A percentile compares a stretch with the other conserved stretches of the same genome.
These are phyloP conservation scores for Hysterium pulicare DNA, from an alignment of 2,329 filamentous ascomycete species.

Conservation along the genomic window DNA sequence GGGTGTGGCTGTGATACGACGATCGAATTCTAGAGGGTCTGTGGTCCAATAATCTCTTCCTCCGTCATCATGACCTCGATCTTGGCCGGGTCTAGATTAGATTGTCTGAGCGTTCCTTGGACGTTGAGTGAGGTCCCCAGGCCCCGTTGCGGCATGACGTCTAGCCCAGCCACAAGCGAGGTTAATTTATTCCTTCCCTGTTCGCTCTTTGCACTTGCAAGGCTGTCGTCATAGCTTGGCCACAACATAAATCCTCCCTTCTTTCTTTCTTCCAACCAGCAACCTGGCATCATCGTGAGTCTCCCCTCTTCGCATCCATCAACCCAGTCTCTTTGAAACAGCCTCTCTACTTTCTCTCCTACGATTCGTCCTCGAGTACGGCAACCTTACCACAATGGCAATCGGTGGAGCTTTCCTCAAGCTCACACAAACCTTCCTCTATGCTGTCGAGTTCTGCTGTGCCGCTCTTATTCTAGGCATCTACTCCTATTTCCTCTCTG, in stretches of 20 bases:
- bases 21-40: too few species aligned
- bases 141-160: neutral
- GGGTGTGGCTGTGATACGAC: neutral
- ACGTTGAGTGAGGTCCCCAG: too few species aligned
- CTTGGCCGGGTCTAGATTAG: too few species aligned
- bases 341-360: too few species aligned
- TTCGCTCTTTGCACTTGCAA: neutral
- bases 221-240: neutral
- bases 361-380: too few species aligned
- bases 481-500: conserved; percentile 77
- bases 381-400: neutral
- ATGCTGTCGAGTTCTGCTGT: conserved; percentile 70
- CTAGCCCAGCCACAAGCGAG: neutral
- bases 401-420: conserved; percentile 57
- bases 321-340: too few species aligned
- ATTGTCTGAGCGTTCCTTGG: too few species aligned
- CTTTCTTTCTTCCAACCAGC: neutral
- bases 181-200: neutral
- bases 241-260: neutral
- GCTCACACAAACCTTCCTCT: conserved; percentile 66
- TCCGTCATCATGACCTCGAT: too few species aligned
- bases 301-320: too few species aligned
- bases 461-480: conserved; percentile 71
- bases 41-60: too few species aligned
- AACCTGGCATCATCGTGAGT: neutral